These are phyloP conservation scores for Melaleuca quinquenervia DNA, from an alignment of 345 rosid genomes.

Conservation along the genomic window DNA sequence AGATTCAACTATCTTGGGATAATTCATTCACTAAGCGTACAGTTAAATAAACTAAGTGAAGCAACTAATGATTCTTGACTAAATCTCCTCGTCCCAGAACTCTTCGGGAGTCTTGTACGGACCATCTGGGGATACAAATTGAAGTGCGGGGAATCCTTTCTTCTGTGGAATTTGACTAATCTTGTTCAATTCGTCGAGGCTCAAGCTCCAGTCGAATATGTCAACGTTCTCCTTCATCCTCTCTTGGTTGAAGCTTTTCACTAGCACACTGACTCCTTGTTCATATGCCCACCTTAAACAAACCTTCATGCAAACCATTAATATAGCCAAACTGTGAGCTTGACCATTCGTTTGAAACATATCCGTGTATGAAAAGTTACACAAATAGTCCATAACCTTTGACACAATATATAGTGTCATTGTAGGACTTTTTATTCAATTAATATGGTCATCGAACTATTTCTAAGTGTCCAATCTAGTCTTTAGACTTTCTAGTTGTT, in stretches of 20 bases:
- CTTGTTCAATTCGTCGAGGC: conserved; percentile 6
- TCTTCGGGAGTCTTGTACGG: conserved; percentile 13
- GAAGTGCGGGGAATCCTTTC: background rate
- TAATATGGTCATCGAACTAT: background rate
- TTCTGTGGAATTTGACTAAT: conserved; percentile 12
- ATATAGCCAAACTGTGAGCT: background rate
- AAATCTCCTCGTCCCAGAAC: conserved; percentile 21
- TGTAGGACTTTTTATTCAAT: no score
- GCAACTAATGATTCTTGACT: background rate
- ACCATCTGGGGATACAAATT: background rate
- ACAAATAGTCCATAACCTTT: no score
- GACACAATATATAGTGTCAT: no score
- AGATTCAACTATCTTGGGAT: background rate
- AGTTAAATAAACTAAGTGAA: background rate
- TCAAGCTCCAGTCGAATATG: conserved; percentile 20
- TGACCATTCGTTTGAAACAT: background rate
- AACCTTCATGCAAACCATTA: background rate
- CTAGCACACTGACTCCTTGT: conserved; percentile 15
- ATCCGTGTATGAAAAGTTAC: background rate
- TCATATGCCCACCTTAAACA: conserved; percentile 25
- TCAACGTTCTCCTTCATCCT: conserved; percentile 14
- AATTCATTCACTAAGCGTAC: background rate
- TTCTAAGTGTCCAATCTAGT: no score
- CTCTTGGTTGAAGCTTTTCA: conserved; percentile 20
- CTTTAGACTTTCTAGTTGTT: background rate